Percentiles rank a stretch among this genome's conserved stretches.
phyloP scores from a whole-genome alignment of 2,329 filamentous ascomycete genomes.

The Aureobasidium musti region DNA sequence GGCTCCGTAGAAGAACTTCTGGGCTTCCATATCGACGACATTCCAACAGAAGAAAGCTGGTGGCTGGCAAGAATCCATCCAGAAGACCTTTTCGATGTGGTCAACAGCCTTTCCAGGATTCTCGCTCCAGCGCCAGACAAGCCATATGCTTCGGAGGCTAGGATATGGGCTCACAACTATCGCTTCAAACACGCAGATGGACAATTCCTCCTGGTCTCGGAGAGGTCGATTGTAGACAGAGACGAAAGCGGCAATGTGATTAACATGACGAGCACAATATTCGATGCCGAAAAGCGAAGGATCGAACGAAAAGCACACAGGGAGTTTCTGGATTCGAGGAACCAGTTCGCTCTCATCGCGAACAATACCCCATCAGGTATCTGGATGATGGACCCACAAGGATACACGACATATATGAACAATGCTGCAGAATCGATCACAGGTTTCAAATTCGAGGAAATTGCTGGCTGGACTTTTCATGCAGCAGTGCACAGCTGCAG shows the following conservation, averaged over 20 bases:
- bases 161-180: constrained; percentile 26
- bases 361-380: constrained; percentile 29
- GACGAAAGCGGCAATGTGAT: constrained; percentile 23
- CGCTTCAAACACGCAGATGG: constrained; percentile 17
- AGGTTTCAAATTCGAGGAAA: constrained; percentile 29
- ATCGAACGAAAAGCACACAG: constrained; percentile 23
- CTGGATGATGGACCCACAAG: constrained; percentile 29
- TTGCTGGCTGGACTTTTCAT: constrained; percentile 30
- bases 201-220: constrained; percentile 4
- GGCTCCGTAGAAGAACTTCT: constrained; percentile 20
- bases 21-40: neutral
- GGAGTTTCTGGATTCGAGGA: constrained; percentile 19
- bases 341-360: constrained; percentile 25
- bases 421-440: constrained; percentile 28
- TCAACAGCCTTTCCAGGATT: constrained; percentile 7
- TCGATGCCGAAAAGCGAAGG: constrained; percentile 25
- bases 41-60: constrained; percentile 8
- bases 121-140: constrained; percentile 10
- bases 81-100: constrained; percentile 10
- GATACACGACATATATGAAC: constrained; percentile 29
- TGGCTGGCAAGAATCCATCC: constrained; percentile 24
- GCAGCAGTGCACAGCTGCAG: constrained; percentile 28
- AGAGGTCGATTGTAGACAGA: constrained; percentile 20
- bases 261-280: constrained; percentile 24
- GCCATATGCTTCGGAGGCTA: constrained; percentile 16